A percentile compares a stretch with the other conserved stretches of the same genome.
Evolutionary conservation across 306 rosid genomes (phyloP).

Genomic region (Quercus wislizeni): DNA sequence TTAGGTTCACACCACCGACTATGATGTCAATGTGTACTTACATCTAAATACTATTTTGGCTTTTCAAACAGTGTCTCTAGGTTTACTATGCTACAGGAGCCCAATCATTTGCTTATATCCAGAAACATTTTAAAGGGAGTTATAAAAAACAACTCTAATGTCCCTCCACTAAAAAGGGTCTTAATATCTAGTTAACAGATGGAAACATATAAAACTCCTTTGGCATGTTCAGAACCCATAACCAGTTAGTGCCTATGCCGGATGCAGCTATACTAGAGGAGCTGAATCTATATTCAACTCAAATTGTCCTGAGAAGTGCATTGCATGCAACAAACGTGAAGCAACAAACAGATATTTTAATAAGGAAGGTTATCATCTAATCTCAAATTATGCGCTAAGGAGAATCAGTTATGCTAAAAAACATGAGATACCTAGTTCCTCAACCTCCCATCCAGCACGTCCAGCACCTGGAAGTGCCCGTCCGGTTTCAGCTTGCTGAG

Average conservation of each 20-base stretch:
- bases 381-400: neutral
- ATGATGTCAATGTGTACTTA: neutral
- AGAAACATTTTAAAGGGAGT: neutral
- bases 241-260: neutral
- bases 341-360: neutral
- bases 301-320: neutral
- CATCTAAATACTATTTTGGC: neutral
- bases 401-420: slow-evolving; percentile 4
- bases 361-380: neutral
- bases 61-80: neutral
- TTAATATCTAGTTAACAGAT: neutral
- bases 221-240: neutral
- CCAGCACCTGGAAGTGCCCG: slow-evolving; percentile 86
- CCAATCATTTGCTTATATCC: neutral
- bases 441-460: slow-evolving; percentile 99
- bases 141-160: neutral
- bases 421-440: slow-evolving; percentile 72
- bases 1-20: neutral
- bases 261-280: neutral
- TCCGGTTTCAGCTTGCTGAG: slow-evolving; percentile 81
- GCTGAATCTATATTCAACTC: neutral
- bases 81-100: neutral
- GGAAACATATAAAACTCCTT: neutral
- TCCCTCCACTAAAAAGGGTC: neutral
- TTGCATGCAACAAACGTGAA: neutral